Evolutionary conservation across 306 rosid genomes (phyloP), one percentile per base, ranked within the genome.

Genomic region (Pyrus pyrifolia): DNA sequence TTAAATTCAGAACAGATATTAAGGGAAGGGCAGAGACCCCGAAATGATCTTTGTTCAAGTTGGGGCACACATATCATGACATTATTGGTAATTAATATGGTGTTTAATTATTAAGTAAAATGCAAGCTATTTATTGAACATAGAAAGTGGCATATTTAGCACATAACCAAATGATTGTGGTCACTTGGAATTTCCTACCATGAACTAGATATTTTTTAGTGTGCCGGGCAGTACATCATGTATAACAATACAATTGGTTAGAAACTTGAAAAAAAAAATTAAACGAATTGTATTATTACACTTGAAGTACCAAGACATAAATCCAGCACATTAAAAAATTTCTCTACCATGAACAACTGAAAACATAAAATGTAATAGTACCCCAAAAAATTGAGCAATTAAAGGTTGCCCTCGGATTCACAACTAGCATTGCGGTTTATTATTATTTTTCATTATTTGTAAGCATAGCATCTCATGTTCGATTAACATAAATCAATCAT

Each of bases 21-120:
- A 72, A 68, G 44, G 76, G 79, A 59, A 59, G 44, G 84, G 84
- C 67, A 33, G 55, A 69, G 30, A 55, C 69, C 83, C 76, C 27
- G 40, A 71, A 71, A 35, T 25, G 59, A 75, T 30, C 23, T 35
- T 21, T 52, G 45, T 44, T 65, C 60, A 64, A 78, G 58, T 62
- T 22, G 25, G 52, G 38, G 81, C 72, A 52, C 81, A 35, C 68
- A 62, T n/a, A 22, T 49, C 58, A 15, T 38, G 52, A 33, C 78
- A 42, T 55, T 58, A 30, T 73, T 38, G 52, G 25, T 40, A 72
- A 55, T 67, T 53, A 64, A 72, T 14, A 63, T 70, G 5, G 30
- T 57, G 21, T 13, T 25, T 31, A 58, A n/a, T 35, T 25, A 60
- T 67, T 65, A 30, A 46, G 57, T 73, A 60, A 61, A 53, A 72